A percentile compares a stretch with the other conserved stretches of the same genome.
Evolutionary conservation across 1,284 basidiomycete genomes (phyloP).

Genomic region (Cryptococcus sp.): DNA sequence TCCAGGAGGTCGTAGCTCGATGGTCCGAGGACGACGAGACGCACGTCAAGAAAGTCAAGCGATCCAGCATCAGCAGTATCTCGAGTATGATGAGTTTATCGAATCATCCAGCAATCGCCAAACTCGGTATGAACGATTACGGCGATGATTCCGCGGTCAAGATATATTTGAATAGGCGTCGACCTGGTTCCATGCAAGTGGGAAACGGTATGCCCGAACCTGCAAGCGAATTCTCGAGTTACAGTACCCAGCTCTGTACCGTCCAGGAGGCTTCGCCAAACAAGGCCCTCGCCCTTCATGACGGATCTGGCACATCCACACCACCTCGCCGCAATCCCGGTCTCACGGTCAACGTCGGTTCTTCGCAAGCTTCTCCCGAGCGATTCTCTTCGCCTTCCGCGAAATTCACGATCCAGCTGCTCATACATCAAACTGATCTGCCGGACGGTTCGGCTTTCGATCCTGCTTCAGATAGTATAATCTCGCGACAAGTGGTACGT

Average conservation of each 20-base stretch:
- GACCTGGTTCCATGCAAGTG: slow-evolving; percentile 33
- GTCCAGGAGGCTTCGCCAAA: slow-evolving; percentile 22
- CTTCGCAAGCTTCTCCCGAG: slow-evolving; percentile 58
- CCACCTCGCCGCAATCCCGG: slow-evolving; percentile 50
- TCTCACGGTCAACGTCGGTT: slow-evolving; percentile 47
- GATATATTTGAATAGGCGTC: slow-evolving; percentile 74
- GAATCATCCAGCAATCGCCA: slow-evolving; percentile 88
- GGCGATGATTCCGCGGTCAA: slow-evolving; percentile 95
- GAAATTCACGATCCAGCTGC: slow-evolving; percentile 77
- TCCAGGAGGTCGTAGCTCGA: slow-evolving; percentile 60
- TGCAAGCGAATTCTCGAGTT: slow-evolving; percentile 25
- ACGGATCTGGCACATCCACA: slow-evolving; percentile 6
- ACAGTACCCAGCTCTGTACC: slow-evolving; percentile 20
- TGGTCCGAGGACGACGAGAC: slow-evolving; percentile 28
- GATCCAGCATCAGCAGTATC: slow-evolving; percentile 88
- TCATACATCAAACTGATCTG: slow-evolving; percentile 81
- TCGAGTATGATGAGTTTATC: slow-evolving; percentile 83
- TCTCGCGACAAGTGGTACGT: slow-evolving; percentile 54
- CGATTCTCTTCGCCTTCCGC: slow-evolving; percentile 72
- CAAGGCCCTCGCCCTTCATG: not conserved
- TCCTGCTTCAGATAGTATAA: slow-evolving; percentile 80
- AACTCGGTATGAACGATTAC: slow-evolving; percentile 92
- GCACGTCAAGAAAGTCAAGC: slow-evolving; percentile 72
- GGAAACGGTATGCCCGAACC: slow-evolving; percentile 16
- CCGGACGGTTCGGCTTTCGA: slow-evolving; percentile 93